A percentile compares a stretch with the other conserved stretches of the same genome.
Conservation (phyloP, 768 basidiomycete genomes). For the Lentinus tigrinus region DNA sequence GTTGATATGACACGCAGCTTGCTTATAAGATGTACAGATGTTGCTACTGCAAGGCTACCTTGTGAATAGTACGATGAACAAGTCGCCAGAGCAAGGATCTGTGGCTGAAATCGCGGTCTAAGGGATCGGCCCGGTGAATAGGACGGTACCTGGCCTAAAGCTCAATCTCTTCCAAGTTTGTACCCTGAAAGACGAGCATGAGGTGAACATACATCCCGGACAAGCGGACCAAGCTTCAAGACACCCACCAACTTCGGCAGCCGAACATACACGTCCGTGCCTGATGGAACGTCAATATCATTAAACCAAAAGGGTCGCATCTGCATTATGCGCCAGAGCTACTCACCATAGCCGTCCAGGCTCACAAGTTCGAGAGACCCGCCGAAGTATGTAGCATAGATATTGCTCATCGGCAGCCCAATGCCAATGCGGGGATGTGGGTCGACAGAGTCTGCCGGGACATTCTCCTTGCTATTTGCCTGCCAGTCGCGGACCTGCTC, state of each 20-base stretch:
- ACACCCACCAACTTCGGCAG: conserved; percentile 69
- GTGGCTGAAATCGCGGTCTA: conserved; percentile 8
- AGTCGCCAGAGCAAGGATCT: no score
- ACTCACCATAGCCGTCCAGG: conserved; percentile 80
- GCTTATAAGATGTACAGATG: no score
- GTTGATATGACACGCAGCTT: no score
- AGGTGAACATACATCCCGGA: background rate
- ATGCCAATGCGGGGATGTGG: conserved; percentile 72
- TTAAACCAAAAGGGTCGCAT: background rate
- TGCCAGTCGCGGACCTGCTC: conserved; percentile 68
- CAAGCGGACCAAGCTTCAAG: background rate
- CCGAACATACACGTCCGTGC: conserved; percentile 80
- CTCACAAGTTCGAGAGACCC: conserved; percentile 78
- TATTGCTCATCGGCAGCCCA: conserved; percentile 87
- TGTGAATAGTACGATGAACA: no score
- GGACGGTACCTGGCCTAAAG: conserved; percentile 37
- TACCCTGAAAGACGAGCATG: conserved; percentile 51
- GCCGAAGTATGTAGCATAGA: conserved; percentile 87
- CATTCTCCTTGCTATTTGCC: conserved; percentile 25
- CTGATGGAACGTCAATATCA: conserved; percentile 34
- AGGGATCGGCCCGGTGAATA: background rate
- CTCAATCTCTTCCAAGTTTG: conserved; percentile 82
- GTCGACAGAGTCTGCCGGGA: conserved; percentile 44
- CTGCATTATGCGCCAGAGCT: background rate
- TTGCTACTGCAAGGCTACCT: no score